phyloP scores from a whole-genome alignment of 176 grass and related monocot genomes.

The Rhynchospora breviuscula region DNA sequence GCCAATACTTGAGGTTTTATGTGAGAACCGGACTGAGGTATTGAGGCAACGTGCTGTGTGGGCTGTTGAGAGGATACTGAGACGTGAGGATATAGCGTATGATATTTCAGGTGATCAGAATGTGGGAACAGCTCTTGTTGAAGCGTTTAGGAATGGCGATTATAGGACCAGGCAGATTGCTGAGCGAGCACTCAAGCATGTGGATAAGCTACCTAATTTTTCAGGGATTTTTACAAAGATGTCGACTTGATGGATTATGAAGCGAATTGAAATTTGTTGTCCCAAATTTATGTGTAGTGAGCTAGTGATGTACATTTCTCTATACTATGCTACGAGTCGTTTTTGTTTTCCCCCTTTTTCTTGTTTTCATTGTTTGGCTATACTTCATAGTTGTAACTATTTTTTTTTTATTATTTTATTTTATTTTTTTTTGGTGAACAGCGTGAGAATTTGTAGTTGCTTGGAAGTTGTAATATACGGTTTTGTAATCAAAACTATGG shows the following conservation, averaged over 20 bases:
- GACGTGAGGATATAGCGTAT: constrained; percentile 60
- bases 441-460: not conserved
- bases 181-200: constrained; percentile 85
- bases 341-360: not conserved
- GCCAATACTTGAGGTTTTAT: constrained; percentile 62
- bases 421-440: not conserved
- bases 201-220: constrained; percentile 97
- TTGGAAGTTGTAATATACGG: not conserved
- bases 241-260: constrained; percentile 25
- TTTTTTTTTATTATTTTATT: not conserved
- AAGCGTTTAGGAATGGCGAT: constrained; percentile 88
- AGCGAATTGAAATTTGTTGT: not conserved
- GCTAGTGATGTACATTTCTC: constrained; percentile 23
- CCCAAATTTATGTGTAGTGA: not conserved
- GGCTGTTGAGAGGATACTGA: constrained; percentile 92
- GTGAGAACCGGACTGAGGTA: constrained; percentile 54
- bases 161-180: constrained; percentile 84
- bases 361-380: constrained; percentile 10
- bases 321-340: constrained; percentile 1
- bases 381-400: constrained; percentile 6
- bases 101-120: constrained; percentile 92
- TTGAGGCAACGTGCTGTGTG: constrained; percentile 64
- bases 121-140: constrained; percentile 78
- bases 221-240: constrained; percentile 89
- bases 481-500: not conserved